Base-by-base conservation (phyloP, 345 rosid genomes). In the Moricandia moricandioides region DNA sequence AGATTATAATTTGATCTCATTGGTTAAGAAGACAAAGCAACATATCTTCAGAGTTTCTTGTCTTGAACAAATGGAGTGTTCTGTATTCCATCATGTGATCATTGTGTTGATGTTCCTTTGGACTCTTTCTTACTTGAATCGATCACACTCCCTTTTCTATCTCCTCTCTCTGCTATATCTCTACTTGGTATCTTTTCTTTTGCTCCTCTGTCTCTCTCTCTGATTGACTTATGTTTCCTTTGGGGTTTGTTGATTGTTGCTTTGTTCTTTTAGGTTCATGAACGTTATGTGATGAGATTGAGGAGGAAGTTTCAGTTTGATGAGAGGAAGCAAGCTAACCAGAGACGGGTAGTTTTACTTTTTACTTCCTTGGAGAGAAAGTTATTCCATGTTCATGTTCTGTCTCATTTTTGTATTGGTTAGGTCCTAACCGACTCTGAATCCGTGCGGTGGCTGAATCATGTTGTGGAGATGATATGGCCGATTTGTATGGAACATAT, bases 401-500 rank as follows among this genome's bases (percentile, higher is more conserved):
- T 62, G 43, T 11, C 75, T 37, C 55, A 55, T 43, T 43, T 29
- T 43, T 72, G 61, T 34, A 8, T 45, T 55, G 35, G 24, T 16
- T 70, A 94, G 99, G 90, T 89, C 27, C 83, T 95, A 8, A 74
- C 87, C 27, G 98, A 95, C 81, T 92, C 97, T 14, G 98, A 95
- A 81, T 84, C 96, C 0, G 94, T 90, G 0, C 77, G 98, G 59
- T 95, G 99, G 99, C 69, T 95, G 84, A 95, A 95, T 77, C 83
- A 95, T 73, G 89, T 94, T 4, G 76, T 88, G 6, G 96, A 90
- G 82, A 89, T 88, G 85, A 84, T 92, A 60, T 95, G 99, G 99
- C 98, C 98, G 3, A 74, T 95, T 33, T 92, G 97, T 74, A 82
- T 95, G 92, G 98, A 95, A 77, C 89, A 86, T 68, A 90, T 95